A percentile compares a stretch with the other conserved stretches of the same genome.
Conservation (phyloP, 164 flowering plant genomes). For the Buxus sempervirens region DNA sequence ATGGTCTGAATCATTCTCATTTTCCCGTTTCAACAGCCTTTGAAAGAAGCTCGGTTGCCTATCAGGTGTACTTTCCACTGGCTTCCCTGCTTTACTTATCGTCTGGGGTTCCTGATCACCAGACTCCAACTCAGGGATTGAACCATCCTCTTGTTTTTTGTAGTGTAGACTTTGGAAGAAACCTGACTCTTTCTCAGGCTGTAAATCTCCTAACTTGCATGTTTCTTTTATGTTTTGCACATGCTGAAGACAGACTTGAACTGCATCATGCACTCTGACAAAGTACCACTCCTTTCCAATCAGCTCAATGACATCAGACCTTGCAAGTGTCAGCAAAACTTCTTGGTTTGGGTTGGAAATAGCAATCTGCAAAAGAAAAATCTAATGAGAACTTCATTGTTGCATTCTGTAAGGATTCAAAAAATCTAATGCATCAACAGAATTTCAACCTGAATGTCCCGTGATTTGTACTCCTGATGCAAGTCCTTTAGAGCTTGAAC, state of each 20-base stretch:
- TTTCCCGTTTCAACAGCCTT: slow-evolving; percentile 9
- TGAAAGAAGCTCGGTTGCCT: slow-evolving; percentile 7
- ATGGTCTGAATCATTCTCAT: slow-evolving; percentile 7
- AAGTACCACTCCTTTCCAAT: slow-evolving; percentile 97
- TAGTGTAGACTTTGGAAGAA: slow-evolving; percentile 33
- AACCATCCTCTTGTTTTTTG: slow-evolving; percentile 34
- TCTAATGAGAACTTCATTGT: background rate
- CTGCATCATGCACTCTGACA: slow-evolving; percentile 95
- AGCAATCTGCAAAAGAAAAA: slow-evolving; percentile 52
- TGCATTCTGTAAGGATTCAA: too few relatives aligned
- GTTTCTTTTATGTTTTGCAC: slow-evolving; percentile 48
- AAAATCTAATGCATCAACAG: background rate
- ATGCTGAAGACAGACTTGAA: slow-evolving; percentile 91
- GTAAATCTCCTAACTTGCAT: slow-evolving; percentile 21
- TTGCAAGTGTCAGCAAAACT: slow-evolving; percentile 65
- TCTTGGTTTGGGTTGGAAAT: slow-evolving; percentile 88
- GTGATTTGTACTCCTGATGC: slow-evolving; percentile 74
- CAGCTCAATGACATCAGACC: slow-evolving; percentile 63
- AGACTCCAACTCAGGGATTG: slow-evolving; percentile 45
- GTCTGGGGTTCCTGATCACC: slow-evolving; percentile 21
- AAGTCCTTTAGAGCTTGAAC: slow-evolving; percentile 87
- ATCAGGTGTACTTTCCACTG: slow-evolving; percentile 2
- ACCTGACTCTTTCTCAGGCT: slow-evolving; percentile 23
- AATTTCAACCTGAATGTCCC: slow-evolving; percentile 73
- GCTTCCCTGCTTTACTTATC: slow-evolving; percentile 15